A percentile compares a stretch with the other conserved stretches of the same genome.
Conservation (phyloP, 768 basidiomycete genomes). For the Sistotremastrum suecicum region DNA sequence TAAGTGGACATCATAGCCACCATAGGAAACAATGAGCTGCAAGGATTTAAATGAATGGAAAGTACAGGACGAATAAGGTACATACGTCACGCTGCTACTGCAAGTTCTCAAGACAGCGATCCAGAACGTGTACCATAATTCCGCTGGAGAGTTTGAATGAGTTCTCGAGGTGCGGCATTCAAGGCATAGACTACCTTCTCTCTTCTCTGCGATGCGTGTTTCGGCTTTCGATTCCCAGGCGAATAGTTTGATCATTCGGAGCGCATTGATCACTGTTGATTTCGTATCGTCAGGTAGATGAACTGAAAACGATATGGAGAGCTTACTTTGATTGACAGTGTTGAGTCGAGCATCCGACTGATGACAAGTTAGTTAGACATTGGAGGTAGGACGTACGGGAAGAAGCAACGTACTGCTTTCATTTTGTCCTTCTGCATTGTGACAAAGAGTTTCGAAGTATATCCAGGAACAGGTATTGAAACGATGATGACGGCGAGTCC, state of each 20-base stretch:
- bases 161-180: no score
- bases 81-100: conserved; percentile 30
- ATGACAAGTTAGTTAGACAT: neutral
- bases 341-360: conserved; percentile 48
- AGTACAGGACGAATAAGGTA: neutral
- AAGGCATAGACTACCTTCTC: conserved; percentile 41
- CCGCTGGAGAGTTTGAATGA: no score
- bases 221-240: conserved; percentile 46
- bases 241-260: conserved; percentile 62
- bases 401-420: conserved; percentile 22
- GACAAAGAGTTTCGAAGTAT: conserved; percentile 35
- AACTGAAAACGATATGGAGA: neutral
- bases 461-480: conserved; percentile 44
- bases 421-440: conserved; percentile 34
- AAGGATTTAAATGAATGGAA: neutral
- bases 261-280: conserved; percentile 32
- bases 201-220: conserved; percentile 35
- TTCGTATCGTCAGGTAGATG: neutral
- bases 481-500: conserved; percentile 40
- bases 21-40: conserved; percentile 45
- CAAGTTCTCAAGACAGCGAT: conserved; percentile 2
- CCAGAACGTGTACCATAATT: no score
- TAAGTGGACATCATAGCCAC: conserved; percentile 54
- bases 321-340: conserved; percentile 42
- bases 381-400: neutral